phyloP scores from a whole-genome alignment of 352 stramenopile species.

The Globisporangium acanthophoron region DNA sequence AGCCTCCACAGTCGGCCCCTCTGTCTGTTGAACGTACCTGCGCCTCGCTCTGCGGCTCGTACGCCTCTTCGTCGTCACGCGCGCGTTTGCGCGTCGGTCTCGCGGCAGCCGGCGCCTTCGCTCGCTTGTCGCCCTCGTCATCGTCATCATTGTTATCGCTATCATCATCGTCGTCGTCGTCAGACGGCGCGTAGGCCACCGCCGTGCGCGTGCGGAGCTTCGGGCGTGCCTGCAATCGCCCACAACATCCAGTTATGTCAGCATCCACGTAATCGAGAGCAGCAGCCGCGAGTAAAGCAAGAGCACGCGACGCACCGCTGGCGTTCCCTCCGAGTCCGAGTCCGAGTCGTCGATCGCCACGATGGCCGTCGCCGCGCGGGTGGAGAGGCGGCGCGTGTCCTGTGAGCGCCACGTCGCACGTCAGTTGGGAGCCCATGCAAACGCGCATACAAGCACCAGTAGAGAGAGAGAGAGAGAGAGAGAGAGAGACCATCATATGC shows the following conservation, averaged over 20 bases:
- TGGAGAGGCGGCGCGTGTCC: conserved; percentile 3
- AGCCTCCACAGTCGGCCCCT: too few species aligned
- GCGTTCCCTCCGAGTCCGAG: conserved; percentile 9
- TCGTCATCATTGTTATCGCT: conserved; percentile 16
- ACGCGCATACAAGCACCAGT: background rate
- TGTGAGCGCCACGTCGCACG: background rate
- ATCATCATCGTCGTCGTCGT: conserved; percentile 38
- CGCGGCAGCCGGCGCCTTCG: background rate
- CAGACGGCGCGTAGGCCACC: conserved; percentile 10
- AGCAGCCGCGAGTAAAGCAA: background rate
- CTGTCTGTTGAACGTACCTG: conserved; percentile 2
- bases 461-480: background rate
- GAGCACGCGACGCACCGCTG: background rate
- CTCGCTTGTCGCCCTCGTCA: conserved; percentile 15
- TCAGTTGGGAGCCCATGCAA: too few species aligned
- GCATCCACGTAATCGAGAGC: background rate
- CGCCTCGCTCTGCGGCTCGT: conserved; percentile 9
- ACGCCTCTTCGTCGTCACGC: conserved; percentile 11
- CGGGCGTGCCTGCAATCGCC: conserved; percentile 12
- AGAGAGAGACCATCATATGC: background rate
- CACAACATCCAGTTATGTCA: background rate
- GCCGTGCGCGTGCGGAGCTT: conserved; percentile 20
- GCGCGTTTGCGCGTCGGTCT: conserved; percentile 30
- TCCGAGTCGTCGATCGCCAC: conserved; percentile 18
- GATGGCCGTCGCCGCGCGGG: conserved; percentile 1